Percentiles rank a stretch among this genome's conserved stretches.
These are phyloP conservation scores for Lasiosphaeriaceae sp. DNA, from an alignment of 495 filamentous ascomycete genomes.

Conservation along the genomic window DNA sequence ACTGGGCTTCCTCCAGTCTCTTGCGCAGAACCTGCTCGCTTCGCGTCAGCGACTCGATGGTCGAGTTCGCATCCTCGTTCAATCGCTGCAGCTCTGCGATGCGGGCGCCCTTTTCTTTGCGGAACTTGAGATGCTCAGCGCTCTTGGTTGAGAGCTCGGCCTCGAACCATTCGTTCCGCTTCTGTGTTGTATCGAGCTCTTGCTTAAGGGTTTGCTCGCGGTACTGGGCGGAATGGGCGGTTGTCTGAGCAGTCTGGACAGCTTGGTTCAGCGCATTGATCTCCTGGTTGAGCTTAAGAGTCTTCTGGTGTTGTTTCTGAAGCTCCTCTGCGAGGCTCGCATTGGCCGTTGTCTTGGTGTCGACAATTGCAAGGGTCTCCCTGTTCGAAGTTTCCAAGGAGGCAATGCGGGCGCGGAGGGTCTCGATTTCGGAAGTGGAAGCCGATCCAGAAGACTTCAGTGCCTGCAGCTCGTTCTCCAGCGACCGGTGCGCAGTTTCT, in stretches of 20 bases:
- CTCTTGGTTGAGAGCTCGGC: conserved; percentile 84
- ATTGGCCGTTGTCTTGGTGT: conserved; percentile 83
- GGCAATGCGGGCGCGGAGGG: conserved; percentile 71
- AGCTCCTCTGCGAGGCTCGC: conserved; percentile 83
- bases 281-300: conserved; percentile 74
- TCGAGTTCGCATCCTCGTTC: conserved; percentile 76
- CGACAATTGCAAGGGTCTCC: conserved; percentile 80
- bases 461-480: conserved; percentile 78
- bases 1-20: conserved; percentile 75
- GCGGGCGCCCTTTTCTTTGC: conserved; percentile 88
- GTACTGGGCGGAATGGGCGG: conserved; percentile 73
- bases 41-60: conserved; percentile 68
- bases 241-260: conserved; percentile 73
- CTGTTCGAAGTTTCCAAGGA: conserved; percentile 88
- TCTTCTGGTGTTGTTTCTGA: conserved; percentile 80
- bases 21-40: conserved; percentile 76
- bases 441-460: conserved; percentile 72
- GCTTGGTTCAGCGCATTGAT: conserved; percentile 74
- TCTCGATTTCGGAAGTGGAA: conserved; percentile 71
- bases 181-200: conserved; percentile 79
- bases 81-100: conserved; percentile 83
- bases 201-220: conserved; percentile 83
- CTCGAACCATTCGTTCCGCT: conserved; percentile 89
- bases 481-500: conserved; percentile 37
- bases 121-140: conserved; percentile 79